phyloP scores from a whole-genome alignment of 768 basidiomycete species.

The Russula vinacea region DNA sequence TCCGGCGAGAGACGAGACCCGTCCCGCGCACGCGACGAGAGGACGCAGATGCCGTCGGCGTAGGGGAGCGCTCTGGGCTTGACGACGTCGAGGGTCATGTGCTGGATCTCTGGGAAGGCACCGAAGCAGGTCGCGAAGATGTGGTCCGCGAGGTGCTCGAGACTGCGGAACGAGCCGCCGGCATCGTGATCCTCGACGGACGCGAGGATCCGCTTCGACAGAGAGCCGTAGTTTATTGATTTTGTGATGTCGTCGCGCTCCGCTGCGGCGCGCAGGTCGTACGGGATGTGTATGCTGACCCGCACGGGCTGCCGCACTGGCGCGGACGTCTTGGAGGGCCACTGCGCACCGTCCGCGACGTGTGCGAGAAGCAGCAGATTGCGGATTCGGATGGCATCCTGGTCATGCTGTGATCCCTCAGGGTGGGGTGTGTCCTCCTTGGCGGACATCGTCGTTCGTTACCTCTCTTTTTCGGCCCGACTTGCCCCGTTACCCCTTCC shows the following conservation, averaged over 20 bases:
- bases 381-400: constrained; percentile 46
- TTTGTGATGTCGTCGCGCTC: constrained; percentile 50
- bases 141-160: constrained; percentile 47
- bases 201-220: constrained; percentile 39
- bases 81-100: constrained; percentile 45
- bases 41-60: constrained; percentile 45
- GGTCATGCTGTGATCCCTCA: neutral
- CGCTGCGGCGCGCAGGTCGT: constrained; percentile 52
- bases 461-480: neutral
- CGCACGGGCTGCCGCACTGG: constrained; percentile 51
- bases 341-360: constrained; percentile 45
- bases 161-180: constrained; percentile 37
- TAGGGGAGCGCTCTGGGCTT: constrained; percentile 53
- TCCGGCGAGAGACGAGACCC: constrained; percentile 26
- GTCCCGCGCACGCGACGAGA: constrained; percentile 37
- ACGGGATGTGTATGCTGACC: constrained; percentile 49
- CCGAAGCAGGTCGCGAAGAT: constrained; percentile 43
- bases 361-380: constrained; percentile 46
- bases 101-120: constrained; percentile 37
- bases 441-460: too few species aligned
- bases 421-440: neutral
- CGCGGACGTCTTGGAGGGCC: constrained; percentile 39
- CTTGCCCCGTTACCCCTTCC: neutral
- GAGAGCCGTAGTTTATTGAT: constrained; percentile 63
- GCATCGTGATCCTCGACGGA: constrained; percentile 26